Evolutionary conservation across 495 filamentous ascomycete genomes (phyloP).

Genomic region (Polyplosphaeria fusca): DNA sequence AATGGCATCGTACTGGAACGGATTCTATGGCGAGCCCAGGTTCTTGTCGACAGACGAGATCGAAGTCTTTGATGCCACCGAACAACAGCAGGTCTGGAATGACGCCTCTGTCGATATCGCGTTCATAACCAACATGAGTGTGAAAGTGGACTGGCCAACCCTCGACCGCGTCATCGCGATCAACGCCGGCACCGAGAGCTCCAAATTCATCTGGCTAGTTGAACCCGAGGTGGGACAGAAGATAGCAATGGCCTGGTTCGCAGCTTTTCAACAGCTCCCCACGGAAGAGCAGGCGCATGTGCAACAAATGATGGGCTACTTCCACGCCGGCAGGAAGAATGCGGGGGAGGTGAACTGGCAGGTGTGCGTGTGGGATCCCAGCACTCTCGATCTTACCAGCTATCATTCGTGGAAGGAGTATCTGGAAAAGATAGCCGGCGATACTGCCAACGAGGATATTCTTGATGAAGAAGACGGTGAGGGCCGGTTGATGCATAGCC

Average conservation of each 20-base stretch:
- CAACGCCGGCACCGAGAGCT: slow-evolving; percentile 19
- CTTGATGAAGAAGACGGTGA: slow-evolving; percentile 28
- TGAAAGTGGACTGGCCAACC: slow-evolving; percentile 13
- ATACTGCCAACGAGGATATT: slow-evolving; percentile 28
- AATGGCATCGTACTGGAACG: slow-evolving; percentile 26
- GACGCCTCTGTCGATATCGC: slow-evolving; percentile 20
- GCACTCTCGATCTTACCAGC: neutral
- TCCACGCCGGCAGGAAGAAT: slow-evolving; percentile 14
- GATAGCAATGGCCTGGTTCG: slow-evolving; percentile 6
- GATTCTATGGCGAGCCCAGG: slow-evolving; percentile 29
- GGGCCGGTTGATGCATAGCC: slow-evolving; percentile 26
- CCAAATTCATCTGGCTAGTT: slow-evolving; percentile 27
- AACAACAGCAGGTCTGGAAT: slow-evolving; percentile 22
- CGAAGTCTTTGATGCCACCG: slow-evolving; percentile 22
- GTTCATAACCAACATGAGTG: slow-evolving; percentile 21
- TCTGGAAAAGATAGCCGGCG: slow-evolving; percentile 15
- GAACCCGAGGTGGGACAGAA: slow-evolving; percentile 13
- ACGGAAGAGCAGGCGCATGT: slow-evolving; percentile 12
- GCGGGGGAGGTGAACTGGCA: slow-evolving; percentile 17
- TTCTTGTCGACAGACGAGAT: slow-evolving; percentile 20
- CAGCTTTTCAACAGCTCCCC: slow-evolving; percentile 3
- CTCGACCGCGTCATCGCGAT: slow-evolving; percentile 20
- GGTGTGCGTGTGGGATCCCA: slow-evolving; percentile 15
- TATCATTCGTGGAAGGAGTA: slow-evolving; percentile 23
- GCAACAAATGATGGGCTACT: slow-evolving; percentile 2